phyloP scores from a whole-genome alignment of 2,329 filamentous ascomycete genomes.

The Emergomyces pasteurianus region DNA sequence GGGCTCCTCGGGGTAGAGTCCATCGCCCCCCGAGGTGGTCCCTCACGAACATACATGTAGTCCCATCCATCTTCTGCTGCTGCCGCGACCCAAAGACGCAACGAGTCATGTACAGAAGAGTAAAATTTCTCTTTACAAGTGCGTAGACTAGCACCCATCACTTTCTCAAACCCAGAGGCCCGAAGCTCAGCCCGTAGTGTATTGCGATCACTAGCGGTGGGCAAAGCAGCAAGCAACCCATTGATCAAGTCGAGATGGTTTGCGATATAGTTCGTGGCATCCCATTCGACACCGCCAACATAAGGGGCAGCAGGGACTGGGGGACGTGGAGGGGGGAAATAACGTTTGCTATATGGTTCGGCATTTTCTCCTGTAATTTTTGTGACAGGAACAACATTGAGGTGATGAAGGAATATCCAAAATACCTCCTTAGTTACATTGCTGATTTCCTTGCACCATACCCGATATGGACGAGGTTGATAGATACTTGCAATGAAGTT shows the following conservation, averaged over 20 bases:
- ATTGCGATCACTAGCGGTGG: conserved; percentile 60
- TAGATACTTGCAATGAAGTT: conserved; percentile 86
- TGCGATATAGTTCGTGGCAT: conserved; percentile 91
- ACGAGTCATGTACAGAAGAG: conserved; percentile 73
- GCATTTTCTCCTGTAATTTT: conserved; percentile 21
- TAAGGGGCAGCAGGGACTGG: conserved; percentile 92
- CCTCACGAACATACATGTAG: conserved; percentile 58
- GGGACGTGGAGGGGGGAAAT: conserved; percentile 75
- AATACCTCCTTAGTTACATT: conserved; percentile 97
- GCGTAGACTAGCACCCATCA: conserved; percentile 70
- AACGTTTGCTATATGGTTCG: conserved; percentile 33
- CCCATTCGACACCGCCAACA: conserved; percentile 96
- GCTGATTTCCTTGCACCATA: conserved; percentile 87
- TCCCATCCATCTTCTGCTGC: conserved; percentile 83
- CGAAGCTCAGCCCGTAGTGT: conserved; percentile 62
- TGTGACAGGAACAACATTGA: conserved; percentile 63
- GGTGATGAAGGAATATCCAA: conserved; percentile 94
- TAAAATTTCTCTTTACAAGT: conserved; percentile 99
- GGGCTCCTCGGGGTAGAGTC: conserved; percentile 34
- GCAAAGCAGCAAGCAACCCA: conserved; percentile 71
- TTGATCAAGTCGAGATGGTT: conserved; percentile 89
- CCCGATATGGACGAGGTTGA: conserved; percentile 71
- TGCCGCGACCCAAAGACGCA: conserved; percentile 82
- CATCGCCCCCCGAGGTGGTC: conserved; percentile 30
- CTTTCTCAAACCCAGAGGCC: conserved; percentile 81